Evolutionary conservation across 2,329 filamentous ascomycete species (phyloP), one percentile per base, ranked within the genome.

Genomic region (Emericellopsis atlantica): DNA sequence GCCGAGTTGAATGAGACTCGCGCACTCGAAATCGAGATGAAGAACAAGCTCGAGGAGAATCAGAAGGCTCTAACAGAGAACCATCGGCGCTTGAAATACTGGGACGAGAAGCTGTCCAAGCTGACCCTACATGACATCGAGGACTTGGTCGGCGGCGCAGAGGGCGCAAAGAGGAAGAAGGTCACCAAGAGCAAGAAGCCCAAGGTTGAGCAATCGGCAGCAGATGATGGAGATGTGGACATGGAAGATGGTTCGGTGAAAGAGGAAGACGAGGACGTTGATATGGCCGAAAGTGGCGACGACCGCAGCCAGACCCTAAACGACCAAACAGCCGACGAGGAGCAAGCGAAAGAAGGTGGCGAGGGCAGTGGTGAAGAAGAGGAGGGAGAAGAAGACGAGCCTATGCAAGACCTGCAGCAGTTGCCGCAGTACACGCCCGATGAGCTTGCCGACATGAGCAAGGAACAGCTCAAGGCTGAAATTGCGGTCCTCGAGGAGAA

Each of bases 21-120:
- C 9, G 89, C 87, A 1, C 69, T 82, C 4, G 92, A 98, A 60
- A 95, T 98, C 45, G 92, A 98, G 61, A 95, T 96, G 88, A 84
- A 85, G 47, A 96, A 96, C 63, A 94, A 94, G 65, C 79, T 98
- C 2, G 92, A 96, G 55, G 90, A 96, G 56, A 92, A 90, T 58
- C 84, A 95, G 49, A 98, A 98, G 64, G 76, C 81, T 9, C 72
- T 96, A 12, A 62, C 66, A 0, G 90, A 96, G 54, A 95, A 93
- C 60, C 80, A 93, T 58, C 89, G 85, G 61, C 79, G 84, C 44
- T 72, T 84, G 33, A 74, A 72, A 32, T 86, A 95, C 65, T 96
- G 89, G 88, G 70, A 88, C 41, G 86, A 95, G 45, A 95, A 96
- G 65, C 69, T 94, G 8, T 71, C 73, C 40, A 96, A 95, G 65